A percentile compares a stretch with the other conserved stretches of the same genome.
phyloP scores from a whole-genome alignment of 306 rosid species.

The Spatholobus suberectus region DNA sequence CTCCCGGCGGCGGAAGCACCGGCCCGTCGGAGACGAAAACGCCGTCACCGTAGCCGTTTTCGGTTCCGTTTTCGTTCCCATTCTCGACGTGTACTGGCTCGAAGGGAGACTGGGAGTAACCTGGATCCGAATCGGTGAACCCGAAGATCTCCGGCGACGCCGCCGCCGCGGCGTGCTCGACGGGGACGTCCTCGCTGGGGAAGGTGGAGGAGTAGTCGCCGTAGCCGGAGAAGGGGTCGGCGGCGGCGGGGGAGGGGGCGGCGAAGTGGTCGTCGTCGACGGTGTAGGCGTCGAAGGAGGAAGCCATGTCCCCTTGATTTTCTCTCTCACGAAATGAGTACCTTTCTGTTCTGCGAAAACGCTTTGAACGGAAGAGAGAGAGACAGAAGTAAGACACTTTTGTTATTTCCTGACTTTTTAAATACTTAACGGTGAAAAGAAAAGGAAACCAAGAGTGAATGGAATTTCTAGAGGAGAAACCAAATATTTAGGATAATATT shows the following conservation, averaged over 20 bases:
- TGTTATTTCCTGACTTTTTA: slow-evolving; percentile 31
- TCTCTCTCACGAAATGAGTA: slow-evolving; percentile 27
- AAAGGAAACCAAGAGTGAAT: not conserved
- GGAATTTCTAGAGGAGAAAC: not conserved
- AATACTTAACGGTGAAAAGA: slow-evolving; percentile 53
- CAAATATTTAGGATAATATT: not conserved
- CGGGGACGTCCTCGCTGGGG: slow-evolving; percentile 54
- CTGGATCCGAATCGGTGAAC: slow-evolving; percentile 71
- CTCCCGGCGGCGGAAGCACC: slow-evolving; percentile 80
- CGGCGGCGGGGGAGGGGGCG: slow-evolving; percentile 46
- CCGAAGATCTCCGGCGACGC: slow-evolving; percentile 78
- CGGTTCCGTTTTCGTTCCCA: slow-evolving; percentile 62
- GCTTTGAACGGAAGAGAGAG: not conserved
- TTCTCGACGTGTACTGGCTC: slow-evolving; percentile 64
- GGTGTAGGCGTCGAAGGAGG: slow-evolving; percentile 84
- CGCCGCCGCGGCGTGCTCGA: slow-evolving; percentile 53
- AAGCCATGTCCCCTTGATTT: slow-evolving; percentile 54
- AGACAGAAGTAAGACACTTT: not conserved
- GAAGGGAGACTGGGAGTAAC: slow-evolving; percentile 75
- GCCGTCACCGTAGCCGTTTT: slow-evolving; percentile 51
- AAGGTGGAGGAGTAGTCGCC: slow-evolving; percentile 72
- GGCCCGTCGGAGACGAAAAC: slow-evolving; percentile 86
- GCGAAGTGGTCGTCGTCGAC: slow-evolving; percentile 61
- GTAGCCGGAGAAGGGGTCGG: slow-evolving; percentile 61
- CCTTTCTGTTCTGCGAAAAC: not conserved